Conservation (phyloP, 2,329 filamentous ascomycete species). For the Phaeosphaeria sp. region DNA sequence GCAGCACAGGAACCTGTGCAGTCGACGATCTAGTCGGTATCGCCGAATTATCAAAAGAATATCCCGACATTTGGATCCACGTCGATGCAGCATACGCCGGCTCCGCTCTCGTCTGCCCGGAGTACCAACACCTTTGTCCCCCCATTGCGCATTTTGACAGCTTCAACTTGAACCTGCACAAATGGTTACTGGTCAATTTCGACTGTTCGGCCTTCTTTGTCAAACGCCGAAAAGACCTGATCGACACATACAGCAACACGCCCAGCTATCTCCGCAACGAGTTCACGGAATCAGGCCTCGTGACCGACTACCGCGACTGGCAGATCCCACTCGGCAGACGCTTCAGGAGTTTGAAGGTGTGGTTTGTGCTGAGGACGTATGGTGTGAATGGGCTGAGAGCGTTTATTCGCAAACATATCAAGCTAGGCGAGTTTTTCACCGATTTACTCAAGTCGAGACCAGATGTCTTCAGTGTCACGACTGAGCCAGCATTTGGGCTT, state of each 20-base stretch:
- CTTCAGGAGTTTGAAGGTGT: conserved; percentile 89
- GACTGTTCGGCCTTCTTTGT: conserved; percentile 82
- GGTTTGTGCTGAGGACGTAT: conserved; percentile 89
- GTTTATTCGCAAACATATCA: conserved; percentile 74
- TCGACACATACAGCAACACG: conserved; percentile 77
- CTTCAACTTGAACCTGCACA: conserved; percentile 96
- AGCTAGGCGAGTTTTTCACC: conserved; percentile 73
- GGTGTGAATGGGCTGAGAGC: conserved; percentile 76
- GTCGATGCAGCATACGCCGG: conserved; percentile 94
- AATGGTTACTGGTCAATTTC: conserved; percentile 95
- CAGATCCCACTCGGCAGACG: conserved; percentile 90
- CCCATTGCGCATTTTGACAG: conserved; percentile 76
- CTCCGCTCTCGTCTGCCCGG: conserved; percentile 79
- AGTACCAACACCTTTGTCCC: conserved; percentile 73
- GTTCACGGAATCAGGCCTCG: conserved; percentile 79
- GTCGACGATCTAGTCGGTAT: conserved; percentile 81
- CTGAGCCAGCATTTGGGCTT: conserved; percentile 77
- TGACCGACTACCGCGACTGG: conserved; percentile 97
- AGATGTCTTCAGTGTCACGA: conserved; percentile 79
- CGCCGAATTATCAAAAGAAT: conserved; percentile 60
- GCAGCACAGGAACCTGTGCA: conserved; percentile 87
- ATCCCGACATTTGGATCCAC: conserved; percentile 81
- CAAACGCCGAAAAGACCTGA: conserved; percentile 76
- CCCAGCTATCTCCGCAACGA: conserved; percentile 83
- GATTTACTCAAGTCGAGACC: conserved; percentile 61